Percentiles rank a stretch among this genome's conserved stretches.
These are phyloP conservation scores for Aspergillaceae sp. DNA, from an alignment of 2,329 filamentous ascomycete species.

Conservation along the genomic window DNA sequence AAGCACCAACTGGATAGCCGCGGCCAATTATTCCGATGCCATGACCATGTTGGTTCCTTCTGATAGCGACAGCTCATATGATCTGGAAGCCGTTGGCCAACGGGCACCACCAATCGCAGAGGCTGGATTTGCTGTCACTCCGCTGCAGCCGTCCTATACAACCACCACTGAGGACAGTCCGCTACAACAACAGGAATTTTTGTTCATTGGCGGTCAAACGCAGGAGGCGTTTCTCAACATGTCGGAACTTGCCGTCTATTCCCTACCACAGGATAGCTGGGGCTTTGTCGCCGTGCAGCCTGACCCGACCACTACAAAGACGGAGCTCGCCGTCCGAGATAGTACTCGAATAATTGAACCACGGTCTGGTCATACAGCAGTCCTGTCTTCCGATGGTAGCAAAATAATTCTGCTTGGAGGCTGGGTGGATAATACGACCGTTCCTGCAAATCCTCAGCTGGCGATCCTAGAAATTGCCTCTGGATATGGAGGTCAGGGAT, in stretches of 20 bases:
- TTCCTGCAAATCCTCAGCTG: slow-evolving; percentile 72
- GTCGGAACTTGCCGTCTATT: slow-evolving; percentile 82
- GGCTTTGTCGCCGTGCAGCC: slow-evolving; percentile 62
- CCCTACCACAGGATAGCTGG: slow-evolving; percentile 78
- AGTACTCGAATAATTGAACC: slow-evolving; percentile 55
- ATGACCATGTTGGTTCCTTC: slow-evolving; percentile 54
- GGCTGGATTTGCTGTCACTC: slow-evolving; percentile 78
- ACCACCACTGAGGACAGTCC: slow-evolving; percentile 54
- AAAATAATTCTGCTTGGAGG: slow-evolving; percentile 76
- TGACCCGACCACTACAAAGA: slow-evolving; percentile 33
- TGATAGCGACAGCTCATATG: slow-evolving; percentile 26
- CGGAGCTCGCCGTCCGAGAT: slow-evolving; percentile 49
- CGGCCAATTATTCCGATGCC: slow-evolving; percentile 68
- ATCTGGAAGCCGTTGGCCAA: slow-evolving; percentile 40
- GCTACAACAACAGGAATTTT: slow-evolving; percentile 67
- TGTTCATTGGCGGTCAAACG: slow-evolving; percentile 81
- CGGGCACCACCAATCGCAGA: slow-evolving; percentile 65
- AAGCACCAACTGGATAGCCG: slow-evolving; percentile 53
- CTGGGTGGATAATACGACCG: slow-evolving; percentile 76
- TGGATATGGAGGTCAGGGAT: slow-evolving; percentile 52
- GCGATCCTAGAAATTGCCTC: slow-evolving; percentile 66
- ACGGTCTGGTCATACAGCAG: slow-evolving; percentile 78
- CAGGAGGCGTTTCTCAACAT: slow-evolving; percentile 82
- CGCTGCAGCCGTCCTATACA: slow-evolving; percentile 60
- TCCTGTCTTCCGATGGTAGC: slow-evolving; percentile 68